Evolutionary conservation across 352 stramenopile genomes (phyloP).

Genomic region (Peronospora destructor): DNA sequence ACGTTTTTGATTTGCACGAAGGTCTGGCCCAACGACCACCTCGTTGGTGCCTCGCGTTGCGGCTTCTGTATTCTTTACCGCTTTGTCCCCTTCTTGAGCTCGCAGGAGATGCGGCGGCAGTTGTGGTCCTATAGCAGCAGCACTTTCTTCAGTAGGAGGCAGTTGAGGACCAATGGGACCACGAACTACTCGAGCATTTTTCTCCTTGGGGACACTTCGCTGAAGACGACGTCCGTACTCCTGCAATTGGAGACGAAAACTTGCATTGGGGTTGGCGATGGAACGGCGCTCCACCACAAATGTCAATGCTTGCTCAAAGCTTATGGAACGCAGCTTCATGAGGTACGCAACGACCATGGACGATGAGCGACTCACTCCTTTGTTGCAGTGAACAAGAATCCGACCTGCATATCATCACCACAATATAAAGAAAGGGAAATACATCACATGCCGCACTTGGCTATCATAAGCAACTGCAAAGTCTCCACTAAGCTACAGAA

Average conservation of each 20-base stretch:
- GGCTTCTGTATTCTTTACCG: not conserved
- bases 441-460: slow-evolving; percentile 29
- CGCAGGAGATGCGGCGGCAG: slow-evolving; percentile 39
- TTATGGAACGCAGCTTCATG: slow-evolving; percentile 76
- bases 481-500: not conserved
- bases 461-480: slow-evolving; percentile 27
- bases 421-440: slow-evolving; percentile 7
- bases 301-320: slow-evolving; percentile 53
- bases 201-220: slow-evolving; percentile 20
- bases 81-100: slow-evolving; percentile 4
- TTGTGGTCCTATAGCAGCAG: slow-evolving; percentile 49
- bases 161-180: slow-evolving; percentile 24
- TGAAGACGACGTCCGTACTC: slow-evolving; percentile 46
- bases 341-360: slow-evolving; percentile 88
- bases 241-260: slow-evolving; percentile 57
- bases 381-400: slow-evolving; percentile 90
- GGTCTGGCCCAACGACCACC: slow-evolving; percentile 21
- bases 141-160: slow-evolving; percentile 9
- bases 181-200: slow-evolving; percentile 21
- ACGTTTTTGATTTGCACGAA: slow-evolving; percentile 29
- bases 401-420: slow-evolving; percentile 33
- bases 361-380: slow-evolving; percentile 85
- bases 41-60: slow-evolving; percentile 1
- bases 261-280: slow-evolving; percentile 69
- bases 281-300: slow-evolving; percentile 48